phyloP scores from a whole-genome alignment of 108 stramenopile species.

The Cylindrotheca fusiformis region DNA sequence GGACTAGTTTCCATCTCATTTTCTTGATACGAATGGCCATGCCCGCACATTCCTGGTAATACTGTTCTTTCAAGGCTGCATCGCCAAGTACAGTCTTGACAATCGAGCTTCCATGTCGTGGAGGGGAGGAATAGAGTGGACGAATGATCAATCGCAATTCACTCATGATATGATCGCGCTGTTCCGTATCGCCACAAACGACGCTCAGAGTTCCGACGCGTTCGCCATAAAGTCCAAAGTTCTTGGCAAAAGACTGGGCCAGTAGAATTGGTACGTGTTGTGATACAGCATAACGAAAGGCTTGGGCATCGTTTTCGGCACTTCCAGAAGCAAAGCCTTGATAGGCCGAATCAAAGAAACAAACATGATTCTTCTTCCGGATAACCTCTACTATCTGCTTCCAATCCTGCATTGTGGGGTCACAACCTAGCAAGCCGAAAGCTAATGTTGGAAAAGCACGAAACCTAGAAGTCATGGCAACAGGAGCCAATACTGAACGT shows the following conservation, averaged over 20 bases:
- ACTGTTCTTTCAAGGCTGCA: slow-evolving; percentile 55
- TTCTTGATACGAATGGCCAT: slow-evolving; percentile 86
- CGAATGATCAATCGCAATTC: slow-evolving; percentile 85
- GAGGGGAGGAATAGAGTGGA: slow-evolving; percentile 92
- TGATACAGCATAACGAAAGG: slow-evolving; percentile 77
- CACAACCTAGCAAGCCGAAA: slow-evolving; percentile 40
- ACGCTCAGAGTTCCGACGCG: slow-evolving; percentile 83
- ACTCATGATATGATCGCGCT: slow-evolving; percentile 62
- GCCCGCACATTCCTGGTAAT: slow-evolving; percentile 64
- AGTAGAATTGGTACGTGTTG: slow-evolving; percentile 81
- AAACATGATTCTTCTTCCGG: slow-evolving; percentile 57
- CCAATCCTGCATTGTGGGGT: slow-evolving; percentile 91
- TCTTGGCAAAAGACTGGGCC: slow-evolving; percentile 92
- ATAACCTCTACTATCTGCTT: slow-evolving; percentile 61
- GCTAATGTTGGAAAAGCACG: slow-evolving; percentile 17
- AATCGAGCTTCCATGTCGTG: slow-evolving; percentile 85
- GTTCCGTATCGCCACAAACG: slow-evolving; percentile 67
- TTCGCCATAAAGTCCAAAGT: slow-evolving; percentile 95
- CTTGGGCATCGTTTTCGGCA: slow-evolving; percentile 81
- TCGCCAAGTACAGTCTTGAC: slow-evolving; percentile 79
- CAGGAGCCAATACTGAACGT: background rate
- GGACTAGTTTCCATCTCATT: slow-evolving; percentile 72
- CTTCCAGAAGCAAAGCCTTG: slow-evolving; percentile 96
- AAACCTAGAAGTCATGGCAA: background rate
- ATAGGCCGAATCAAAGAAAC: slow-evolving; percentile 93